A percentile compares a stretch with the other conserved stretches of the same genome.
Evolutionary conservation across 2,329 filamentous ascomycete genomes (phyloP).

Genomic region (Calycina marina): DNA sequence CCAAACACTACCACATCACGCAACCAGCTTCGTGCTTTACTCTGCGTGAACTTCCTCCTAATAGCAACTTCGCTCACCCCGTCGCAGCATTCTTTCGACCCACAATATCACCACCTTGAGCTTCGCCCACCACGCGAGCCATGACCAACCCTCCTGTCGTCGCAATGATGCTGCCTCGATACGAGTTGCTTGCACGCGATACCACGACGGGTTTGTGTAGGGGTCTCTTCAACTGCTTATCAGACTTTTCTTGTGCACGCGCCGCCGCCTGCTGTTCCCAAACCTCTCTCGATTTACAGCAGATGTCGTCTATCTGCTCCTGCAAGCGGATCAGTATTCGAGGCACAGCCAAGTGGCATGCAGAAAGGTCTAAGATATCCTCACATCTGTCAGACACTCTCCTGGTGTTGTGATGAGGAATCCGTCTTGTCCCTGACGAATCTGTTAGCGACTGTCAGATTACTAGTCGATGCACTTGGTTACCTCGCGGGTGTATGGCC

Average conservation of each 20-base stretch:
- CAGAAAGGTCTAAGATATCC: too few species aligned
- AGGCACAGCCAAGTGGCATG: too few species aligned
- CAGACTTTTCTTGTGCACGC: constrained; percentile 27
- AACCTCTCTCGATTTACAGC: constrained; percentile 40
- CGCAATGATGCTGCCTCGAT: constrained; percentile 9
- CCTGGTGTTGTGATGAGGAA: constrained; percentile 45
- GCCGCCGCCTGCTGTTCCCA: constrained; percentile 43
- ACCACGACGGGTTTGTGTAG: constrained; percentile 41
- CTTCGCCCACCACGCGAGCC: constrained; percentile 9
- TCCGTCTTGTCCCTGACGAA: constrained; percentile 42
- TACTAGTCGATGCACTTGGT: constrained; percentile 14
- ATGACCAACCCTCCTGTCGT: constrained; percentile 14
- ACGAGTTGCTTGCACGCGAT: constrained; percentile 24
- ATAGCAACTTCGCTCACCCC: too few species aligned
- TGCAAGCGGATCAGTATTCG: constrained; percentile 23
- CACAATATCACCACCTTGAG: constrained; percentile 10
- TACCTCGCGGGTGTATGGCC: constrained; percentile 42
- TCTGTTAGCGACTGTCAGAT: too few species aligned
- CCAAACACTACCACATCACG: too few species aligned
- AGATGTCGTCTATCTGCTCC: constrained; percentile 51
- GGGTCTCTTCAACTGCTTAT: constrained; percentile 39
- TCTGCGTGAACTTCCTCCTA: too few species aligned
- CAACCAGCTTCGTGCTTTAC: too few species aligned
- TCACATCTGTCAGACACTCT: constrained; percentile 43
- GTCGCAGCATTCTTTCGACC: too few species aligned